These are phyloP conservation scores for Paecilomyces formosus DNA, from an alignment of 2,329 filamentous ascomycete genomes.

Conservation along the genomic window DNA sequence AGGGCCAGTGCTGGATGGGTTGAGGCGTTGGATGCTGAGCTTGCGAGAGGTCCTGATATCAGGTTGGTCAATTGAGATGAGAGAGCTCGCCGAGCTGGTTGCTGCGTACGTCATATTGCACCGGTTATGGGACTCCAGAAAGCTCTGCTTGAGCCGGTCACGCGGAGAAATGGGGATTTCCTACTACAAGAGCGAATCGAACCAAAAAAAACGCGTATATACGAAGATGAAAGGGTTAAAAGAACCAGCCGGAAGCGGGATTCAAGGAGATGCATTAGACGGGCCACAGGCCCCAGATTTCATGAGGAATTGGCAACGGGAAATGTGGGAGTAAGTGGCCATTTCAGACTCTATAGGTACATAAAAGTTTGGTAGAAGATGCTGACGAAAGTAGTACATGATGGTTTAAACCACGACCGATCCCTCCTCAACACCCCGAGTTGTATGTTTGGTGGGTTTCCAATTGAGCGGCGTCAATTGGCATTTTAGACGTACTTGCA, in stretches of 20 bases:
- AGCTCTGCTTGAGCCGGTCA: neutral
- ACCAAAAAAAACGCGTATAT: neutral
- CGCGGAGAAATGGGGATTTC: neutral
- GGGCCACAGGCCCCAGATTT: neutral
- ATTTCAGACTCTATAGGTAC: constrained; percentile 23
- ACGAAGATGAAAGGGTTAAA: neutral
- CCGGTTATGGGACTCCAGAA: neutral
- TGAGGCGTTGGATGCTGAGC: neutral
- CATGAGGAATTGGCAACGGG: neutral
- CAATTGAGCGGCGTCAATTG: neutral
- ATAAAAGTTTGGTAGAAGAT: constrained; percentile 2
- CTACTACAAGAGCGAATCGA: neutral
- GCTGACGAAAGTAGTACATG: constrained; percentile 16
- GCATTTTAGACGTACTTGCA: constrained; percentile 64
- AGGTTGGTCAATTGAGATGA: neutral
- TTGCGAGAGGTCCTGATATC: neutral
- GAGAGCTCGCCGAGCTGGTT: neutral
- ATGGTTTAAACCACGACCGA: constrained; percentile 18
- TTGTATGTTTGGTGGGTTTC: neutral
- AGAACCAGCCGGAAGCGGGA: neutral
- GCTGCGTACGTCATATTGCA: neutral
- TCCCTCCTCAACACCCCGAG: constrained; percentile 9
- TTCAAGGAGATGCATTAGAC: neutral
- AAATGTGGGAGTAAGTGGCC: constrained; percentile 14
- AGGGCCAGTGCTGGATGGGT: too few relatives aligned